Base-by-base conservation (phyloP, 1,284 basidiomycete species). In the Apiotrichum porosum region DNA sequence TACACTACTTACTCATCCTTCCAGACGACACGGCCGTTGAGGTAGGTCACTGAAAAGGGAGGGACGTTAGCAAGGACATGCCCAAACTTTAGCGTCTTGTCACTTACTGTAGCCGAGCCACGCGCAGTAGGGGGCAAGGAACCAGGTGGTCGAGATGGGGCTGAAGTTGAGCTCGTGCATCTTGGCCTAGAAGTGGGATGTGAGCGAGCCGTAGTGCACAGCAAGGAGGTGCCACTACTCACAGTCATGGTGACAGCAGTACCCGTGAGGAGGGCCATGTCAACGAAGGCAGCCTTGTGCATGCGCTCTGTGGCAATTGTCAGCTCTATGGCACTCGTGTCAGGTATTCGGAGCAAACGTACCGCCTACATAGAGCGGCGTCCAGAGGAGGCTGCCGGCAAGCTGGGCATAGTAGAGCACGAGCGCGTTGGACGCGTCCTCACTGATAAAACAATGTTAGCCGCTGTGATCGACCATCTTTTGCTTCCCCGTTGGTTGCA, bases 331-430 rank as follows among this genome's bases (percentile, higher is more conserved):
- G n/a, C n/a, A n/a, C n/a, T n/a, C n/a, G n/a, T n/a, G n/a, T n/a
- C n/a, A n/a, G n/a, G n/a, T n/a, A n/a, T n/a, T n/a, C n/a, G n/a
- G n/a, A n/a, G n/a, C n/a, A n/a, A n/a, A n/a, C 70, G 78, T 78
- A 32, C 75, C 65, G 14, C 79, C 79, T 58, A 88, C 88, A 77
- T 86, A 86, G 32, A 87, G 68, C 5, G 85, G 83, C 18, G 80
- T 80, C 85, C 85, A 88, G 23, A 79, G 55, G 45, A 81, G 71
- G 73, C 87, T 88, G 37, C 87, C 68, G 0, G 74, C 81, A 32
- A 88, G 75, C 65, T 87, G 85, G 6, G 74, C 75, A 70, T 83
- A 88, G 74, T 88, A 87, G 36, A 88, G 72, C 28, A 75, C 74
- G 33, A 88, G 69, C 3, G 81, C 83, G 33, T 75, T 63, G 34